phyloP scores from a whole-genome alignment of 2,329 filamentous ascomycete species.

The Calonectria pseudoreteaudii region DNA sequence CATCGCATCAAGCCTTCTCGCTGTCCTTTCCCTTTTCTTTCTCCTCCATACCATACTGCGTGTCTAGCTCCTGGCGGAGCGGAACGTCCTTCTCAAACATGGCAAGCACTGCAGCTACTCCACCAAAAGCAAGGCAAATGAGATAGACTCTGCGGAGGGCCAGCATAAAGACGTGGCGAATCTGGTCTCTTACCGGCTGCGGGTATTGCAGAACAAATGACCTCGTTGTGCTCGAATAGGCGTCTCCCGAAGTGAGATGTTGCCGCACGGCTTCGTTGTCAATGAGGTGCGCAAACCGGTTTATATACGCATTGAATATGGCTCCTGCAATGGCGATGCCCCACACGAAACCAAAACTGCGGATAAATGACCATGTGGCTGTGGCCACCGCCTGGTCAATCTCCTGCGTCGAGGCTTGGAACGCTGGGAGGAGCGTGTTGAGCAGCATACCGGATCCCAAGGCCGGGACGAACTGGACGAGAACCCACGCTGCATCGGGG shows the following conservation, averaged over 20 bases:
- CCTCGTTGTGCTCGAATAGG: conserved; percentile 44
- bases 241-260: conserved; percentile 39
- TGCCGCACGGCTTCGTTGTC: conserved; percentile 28
- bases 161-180: conserved; percentile 41
- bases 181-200: conserved; percentile 28
- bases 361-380: conserved; percentile 55
- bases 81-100: conserved; percentile 43
- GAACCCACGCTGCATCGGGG: conserved; percentile 50
- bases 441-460: conserved; percentile 57
- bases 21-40: neutral
- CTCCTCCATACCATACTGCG: conserved; percentile 43
- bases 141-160: conserved; percentile 40
- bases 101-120: conserved; percentile 35
- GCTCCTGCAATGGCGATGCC: conserved; percentile 58
- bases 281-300: conserved; percentile 36
- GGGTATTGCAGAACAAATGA: conserved; percentile 39
- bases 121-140: conserved; percentile 36
- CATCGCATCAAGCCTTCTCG: neutral
- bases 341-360: conserved; percentile 57
- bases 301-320: conserved; percentile 52
- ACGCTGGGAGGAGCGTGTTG: conserved; percentile 55
- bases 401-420: conserved; percentile 52
- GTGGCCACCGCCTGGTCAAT: conserved; percentile 51
- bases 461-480: conserved; percentile 53
- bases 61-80: conserved; percentile 43